These are phyloP conservation scores for Debaryomyces sp. DNA, from an alignment of 1,139 yeast genomes.

Conservation along the genomic window DNA sequence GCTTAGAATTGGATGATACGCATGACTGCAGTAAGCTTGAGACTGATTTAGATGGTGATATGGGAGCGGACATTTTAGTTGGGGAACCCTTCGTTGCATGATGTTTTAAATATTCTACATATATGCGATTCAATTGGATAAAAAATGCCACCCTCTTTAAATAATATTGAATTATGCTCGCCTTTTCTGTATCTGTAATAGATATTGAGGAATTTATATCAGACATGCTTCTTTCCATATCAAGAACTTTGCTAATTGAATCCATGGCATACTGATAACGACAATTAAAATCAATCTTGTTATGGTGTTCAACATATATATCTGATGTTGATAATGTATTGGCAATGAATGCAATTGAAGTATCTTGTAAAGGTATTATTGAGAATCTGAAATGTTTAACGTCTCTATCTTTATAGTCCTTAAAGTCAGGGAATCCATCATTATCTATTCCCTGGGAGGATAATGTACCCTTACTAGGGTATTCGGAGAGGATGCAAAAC, in stretches of 20 bases:
- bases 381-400: slow-evolving; percentile 41
- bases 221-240: slow-evolving; percentile 19
- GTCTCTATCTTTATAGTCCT: slow-evolving; percentile 28
- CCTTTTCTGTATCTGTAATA: slow-evolving; percentile 40
- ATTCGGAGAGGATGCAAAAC: slow-evolving; percentile 52
- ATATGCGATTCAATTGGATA: slow-evolving; percentile 66
- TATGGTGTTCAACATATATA: slow-evolving; percentile 55
- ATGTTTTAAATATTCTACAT: slow-evolving; percentile 30
- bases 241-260: slow-evolving; percentile 18
- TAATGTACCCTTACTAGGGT: slow-evolving; percentile 34
- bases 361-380: slow-evolving; percentile 43
- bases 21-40: background rate
- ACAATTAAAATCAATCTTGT: slow-evolving; percentile 14
- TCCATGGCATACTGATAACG: slow-evolving; percentile 25
- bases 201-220: slow-evolving; percentile 9
- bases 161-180: slow-evolving; percentile 48
- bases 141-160: slow-evolving; percentile 54
- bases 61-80: background rate
- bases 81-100: slow-evolving; percentile 11
- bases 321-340: slow-evolving; percentile 29
- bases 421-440: slow-evolving; percentile 28
- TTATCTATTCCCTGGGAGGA: slow-evolving; percentile 19
- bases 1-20: slow-evolving; percentile 1
- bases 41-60: slow-evolving; percentile 7
- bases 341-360: slow-evolving; percentile 46